These are phyloP conservation scores for Tolypocladium capitatum DNA, from an alignment of 2,329 filamentous ascomycete genomes.

Conservation along the genomic window DNA sequence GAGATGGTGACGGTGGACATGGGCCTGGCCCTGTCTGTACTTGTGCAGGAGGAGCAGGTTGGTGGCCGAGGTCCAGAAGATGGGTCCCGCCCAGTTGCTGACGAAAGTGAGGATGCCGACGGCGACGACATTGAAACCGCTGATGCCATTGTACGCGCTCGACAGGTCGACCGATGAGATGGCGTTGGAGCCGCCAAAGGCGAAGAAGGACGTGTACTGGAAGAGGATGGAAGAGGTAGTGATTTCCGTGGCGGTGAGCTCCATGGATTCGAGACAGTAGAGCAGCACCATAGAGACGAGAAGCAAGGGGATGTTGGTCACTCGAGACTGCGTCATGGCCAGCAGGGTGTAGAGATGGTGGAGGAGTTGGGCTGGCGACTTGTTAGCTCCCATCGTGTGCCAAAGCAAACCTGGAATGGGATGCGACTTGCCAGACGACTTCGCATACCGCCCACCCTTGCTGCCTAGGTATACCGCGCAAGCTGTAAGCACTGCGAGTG, in stretches of 20 bases:
- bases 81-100: slow-evolving; percentile 80
- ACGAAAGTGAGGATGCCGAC: slow-evolving; percentile 78
- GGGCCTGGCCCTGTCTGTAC: slow-evolving; percentile 10
- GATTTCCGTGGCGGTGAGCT: slow-evolving; percentile 42
- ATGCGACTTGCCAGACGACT: slow-evolving; percentile 14
- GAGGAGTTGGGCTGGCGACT: slow-evolving; percentile 27
- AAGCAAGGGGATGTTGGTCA: slow-evolving; percentile 75
- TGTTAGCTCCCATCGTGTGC: not conserved
- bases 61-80: slow-evolving; percentile 70
- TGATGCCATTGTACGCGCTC: slow-evolving; percentile 87
- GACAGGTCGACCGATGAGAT: slow-evolving; percentile 93
- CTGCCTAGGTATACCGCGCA: slow-evolving; percentile 27
- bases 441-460: slow-evolving; percentile 11
- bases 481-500: slow-evolving; percentile 25
- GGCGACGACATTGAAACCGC: slow-evolving; percentile 62
- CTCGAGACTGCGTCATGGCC: slow-evolving; percentile 73
- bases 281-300: slow-evolving; percentile 55
- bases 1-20: slow-evolving; percentile 38
- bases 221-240: slow-evolving; percentile 62
- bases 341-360: slow-evolving; percentile 67
- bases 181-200: slow-evolving; percentile 80
- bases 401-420: not conserved
- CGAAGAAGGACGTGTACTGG: slow-evolving; percentile 77
- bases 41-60: slow-evolving; percentile 41
- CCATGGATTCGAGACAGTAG: slow-evolving; percentile 31